phyloP scores from a whole-genome alignment of 2,329 filamentous ascomycete genomes.

The Microsporum audouinii region DNA sequence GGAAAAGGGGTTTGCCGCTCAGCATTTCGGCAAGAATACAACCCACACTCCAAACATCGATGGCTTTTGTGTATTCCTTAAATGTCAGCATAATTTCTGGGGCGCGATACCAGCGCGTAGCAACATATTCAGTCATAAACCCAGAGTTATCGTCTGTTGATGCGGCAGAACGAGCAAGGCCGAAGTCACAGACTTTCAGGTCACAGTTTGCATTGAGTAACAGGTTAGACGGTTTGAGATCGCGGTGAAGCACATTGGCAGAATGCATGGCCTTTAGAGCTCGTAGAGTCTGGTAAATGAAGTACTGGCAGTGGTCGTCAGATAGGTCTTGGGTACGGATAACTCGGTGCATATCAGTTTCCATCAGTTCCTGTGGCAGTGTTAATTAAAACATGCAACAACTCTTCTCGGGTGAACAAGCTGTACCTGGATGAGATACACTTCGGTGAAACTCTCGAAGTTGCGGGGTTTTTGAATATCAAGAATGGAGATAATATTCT shows the following conservation, averaged over 20 bases:
- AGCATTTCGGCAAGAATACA: conserved; percentile 98
- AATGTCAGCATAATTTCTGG: conserved; percentile 99
- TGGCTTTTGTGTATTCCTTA: conserved; percentile 99
- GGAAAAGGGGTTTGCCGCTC: conserved; percentile 94
- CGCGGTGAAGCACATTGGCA: conserved; percentile 91
- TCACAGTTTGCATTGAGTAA: conserved; percentile 98
- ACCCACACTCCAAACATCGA: conserved; percentile 97
- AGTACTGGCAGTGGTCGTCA: conserved; percentile 99
- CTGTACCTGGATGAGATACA: conserved; percentile 89
- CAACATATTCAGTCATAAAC: conserved; percentile 99
- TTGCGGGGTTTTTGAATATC: conserved; percentile 97
- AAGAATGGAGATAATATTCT: conserved; percentile 99
- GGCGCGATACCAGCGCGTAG: conserved; percentile 96
- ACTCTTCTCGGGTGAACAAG: not conserved
- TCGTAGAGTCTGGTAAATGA: conserved; percentile 98
- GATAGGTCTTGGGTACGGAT: conserved; percentile 97
- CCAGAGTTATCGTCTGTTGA: conserved; percentile 99
- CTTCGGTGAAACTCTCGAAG: conserved; percentile 93
- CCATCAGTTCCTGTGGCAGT: conserved; percentile 73
- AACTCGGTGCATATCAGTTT: conserved; percentile 98
- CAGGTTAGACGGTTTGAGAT: conserved; percentile 94
- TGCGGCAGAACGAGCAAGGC: conserved; percentile 84
- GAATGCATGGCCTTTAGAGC: conserved; percentile 99
- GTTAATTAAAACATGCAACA: conserved; percentile 13
- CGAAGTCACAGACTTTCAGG: conserved; percentile 97